Conservation (phyloP, 345 rosid species). For the Lepidium sativum region DNA sequence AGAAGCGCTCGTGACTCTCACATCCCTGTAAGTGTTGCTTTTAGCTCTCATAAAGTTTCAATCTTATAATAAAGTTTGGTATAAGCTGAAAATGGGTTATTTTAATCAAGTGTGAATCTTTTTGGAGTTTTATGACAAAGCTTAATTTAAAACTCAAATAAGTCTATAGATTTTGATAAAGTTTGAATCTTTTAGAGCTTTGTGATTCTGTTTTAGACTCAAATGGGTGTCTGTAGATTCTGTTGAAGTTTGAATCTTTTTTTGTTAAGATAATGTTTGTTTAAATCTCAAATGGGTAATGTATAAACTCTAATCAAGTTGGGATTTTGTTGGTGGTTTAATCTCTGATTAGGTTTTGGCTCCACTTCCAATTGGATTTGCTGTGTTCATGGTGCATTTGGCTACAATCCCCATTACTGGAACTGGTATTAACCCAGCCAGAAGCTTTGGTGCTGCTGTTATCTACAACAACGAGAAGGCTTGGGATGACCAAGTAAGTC, state of each 20-base stretch:
- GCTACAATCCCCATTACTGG: conserved; percentile 79
- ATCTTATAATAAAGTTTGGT: neutral
- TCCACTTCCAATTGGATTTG: conserved; percentile 74
- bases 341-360: conserved; percentile 35
- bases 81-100: neutral
- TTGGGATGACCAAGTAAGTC: conserved; percentile 54
- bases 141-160: neutral
- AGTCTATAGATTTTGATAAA: neutral
- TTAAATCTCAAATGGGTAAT: neutral
- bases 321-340: neutral
- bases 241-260: neutral
- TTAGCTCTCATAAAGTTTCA: too few species aligned
- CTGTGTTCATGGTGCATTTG: conserved; percentile 73
- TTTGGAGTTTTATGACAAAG: neutral
- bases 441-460: conserved; percentile 79
- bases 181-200: neutral
- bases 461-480: conserved; percentile 45
- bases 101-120: neutral
- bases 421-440: conserved; percentile 72
- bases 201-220: neutral
- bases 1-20: conserved; percentile 88
- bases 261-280: neutral
- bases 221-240: neutral
- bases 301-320: neutral
- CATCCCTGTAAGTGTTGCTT: conserved; percentile 53